Evolutionary conservation across 768 basidiomycete genomes (phyloP).

Genomic region (Rhizopogon vulgaris): DNA sequence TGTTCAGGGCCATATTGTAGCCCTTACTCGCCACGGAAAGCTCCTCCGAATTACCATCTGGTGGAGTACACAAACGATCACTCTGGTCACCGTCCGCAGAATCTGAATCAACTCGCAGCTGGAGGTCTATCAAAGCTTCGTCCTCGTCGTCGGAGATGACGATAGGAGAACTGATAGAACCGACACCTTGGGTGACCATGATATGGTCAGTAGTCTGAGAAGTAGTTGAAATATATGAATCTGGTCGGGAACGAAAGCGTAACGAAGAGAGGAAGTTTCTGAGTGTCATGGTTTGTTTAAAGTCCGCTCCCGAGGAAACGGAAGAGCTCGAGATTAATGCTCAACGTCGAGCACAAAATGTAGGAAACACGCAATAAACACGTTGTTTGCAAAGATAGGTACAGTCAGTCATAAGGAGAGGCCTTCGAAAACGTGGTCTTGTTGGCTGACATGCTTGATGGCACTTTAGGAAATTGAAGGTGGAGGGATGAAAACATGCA

Average conservation of each 20-base stretch:
- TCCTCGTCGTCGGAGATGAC: slow-evolving; percentile 24
- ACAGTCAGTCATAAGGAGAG: not conserved
- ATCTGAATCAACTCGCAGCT: slow-evolving; percentile 1
- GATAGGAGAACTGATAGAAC: slow-evolving; percentile 23
- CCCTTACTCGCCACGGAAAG: slow-evolving; percentile 1
- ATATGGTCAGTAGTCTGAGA: slow-evolving; percentile 1
- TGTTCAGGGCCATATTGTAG: slow-evolving; percentile 7
- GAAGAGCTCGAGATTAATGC: not conserved
- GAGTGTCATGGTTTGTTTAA: slow-evolving; percentile 6
- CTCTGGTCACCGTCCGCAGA: slow-evolving; percentile 1
- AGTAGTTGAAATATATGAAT: not conserved
- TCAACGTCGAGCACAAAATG: not conserved
- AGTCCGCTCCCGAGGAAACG: slow-evolving; percentile 5
- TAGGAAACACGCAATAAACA: not conserved
- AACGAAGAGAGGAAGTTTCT: slow-evolving; percentile 1
- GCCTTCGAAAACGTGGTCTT: not conserved
- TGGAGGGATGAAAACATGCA: not conserved
- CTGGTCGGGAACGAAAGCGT: not conserved
- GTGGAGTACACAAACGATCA: not conserved
- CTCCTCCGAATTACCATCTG: slow-evolving; percentile 1
- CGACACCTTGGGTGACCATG: slow-evolving; percentile 11
- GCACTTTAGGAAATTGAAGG: no score
- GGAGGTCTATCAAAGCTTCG: slow-evolving; percentile 10
- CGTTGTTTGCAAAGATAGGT: not conserved
- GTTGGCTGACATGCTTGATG: not conserved